phyloP scores from a whole-genome alignment of 1,284 basidiomycete species.

The Papiliotrema terrestris region DNA sequence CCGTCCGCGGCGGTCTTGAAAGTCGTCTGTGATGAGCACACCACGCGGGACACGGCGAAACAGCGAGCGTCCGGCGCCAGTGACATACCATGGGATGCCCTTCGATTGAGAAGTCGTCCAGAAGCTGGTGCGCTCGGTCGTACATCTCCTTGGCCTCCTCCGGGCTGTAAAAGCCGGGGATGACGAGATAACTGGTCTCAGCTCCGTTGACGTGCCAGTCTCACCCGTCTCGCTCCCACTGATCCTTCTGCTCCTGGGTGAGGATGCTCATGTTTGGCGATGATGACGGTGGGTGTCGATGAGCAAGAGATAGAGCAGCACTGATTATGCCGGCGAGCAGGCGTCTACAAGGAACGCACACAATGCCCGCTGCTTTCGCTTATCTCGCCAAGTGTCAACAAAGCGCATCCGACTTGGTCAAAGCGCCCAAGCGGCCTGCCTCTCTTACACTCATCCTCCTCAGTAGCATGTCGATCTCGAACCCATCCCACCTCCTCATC shows the following conservation, averaged over 20 bases:
- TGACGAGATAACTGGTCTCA: conserved; percentile 63
- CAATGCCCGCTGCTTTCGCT: background rate
- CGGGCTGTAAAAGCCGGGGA: conserved; percentile 66
- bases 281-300: background rate
- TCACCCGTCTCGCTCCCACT: conserved; percentile 35
- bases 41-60: too few species aligned
- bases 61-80: too few species aligned
- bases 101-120: conserved; percentile 69
- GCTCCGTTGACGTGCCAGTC: background rate
- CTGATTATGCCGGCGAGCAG: background rate
- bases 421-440: background rate
- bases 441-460: background rate
- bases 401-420: too few species aligned
- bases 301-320: background rate
- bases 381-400: background rate
- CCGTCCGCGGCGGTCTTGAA: conserved; percentile 76
- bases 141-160: conserved; percentile 65
- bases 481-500: conserved; percentile 45
- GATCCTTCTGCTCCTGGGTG: conserved; percentile 27
- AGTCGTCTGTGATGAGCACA: conserved; percentile 42
- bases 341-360: background rate
- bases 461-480: conserved; percentile 22
- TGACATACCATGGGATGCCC: conserved; percentile 71
- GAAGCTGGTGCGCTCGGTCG: conserved; percentile 64
- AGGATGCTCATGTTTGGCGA: conserved; percentile 24